phyloP scores from a whole-genome alignment of 306 rosid genomes.

The Fagus crenata region DNA sequence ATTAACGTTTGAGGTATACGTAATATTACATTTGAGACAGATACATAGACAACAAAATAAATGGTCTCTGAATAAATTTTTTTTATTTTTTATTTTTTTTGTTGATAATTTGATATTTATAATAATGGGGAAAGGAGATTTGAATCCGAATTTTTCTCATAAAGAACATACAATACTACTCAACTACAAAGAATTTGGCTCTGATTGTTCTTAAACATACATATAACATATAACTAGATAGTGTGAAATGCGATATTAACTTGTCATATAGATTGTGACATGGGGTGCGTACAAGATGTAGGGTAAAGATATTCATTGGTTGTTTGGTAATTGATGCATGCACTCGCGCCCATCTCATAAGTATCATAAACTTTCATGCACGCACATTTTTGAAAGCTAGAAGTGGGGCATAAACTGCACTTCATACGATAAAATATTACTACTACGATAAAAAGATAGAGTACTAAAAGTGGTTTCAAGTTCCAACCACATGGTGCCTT shows the following conservation, averaged over 20 bases:
- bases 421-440: background rate
- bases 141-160: too few species aligned
- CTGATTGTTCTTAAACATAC: background rate
- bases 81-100: too few species aligned
- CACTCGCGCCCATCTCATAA: background rate
- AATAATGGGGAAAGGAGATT: too few species aligned
- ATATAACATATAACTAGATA: background rate
- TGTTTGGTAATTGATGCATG: background rate
- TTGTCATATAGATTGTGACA: background rate
- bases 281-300: background rate
- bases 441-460: background rate
- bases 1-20: background rate
- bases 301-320: background rate
- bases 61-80: too few species aligned
- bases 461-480: slow-evolving; percentile 4
- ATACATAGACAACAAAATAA: background rate
- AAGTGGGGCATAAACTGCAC: background rate
- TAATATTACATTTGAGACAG: background rate
- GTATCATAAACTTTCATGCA: slow-evolving; percentile 3
- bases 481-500: background rate
- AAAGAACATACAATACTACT: too few species aligned
- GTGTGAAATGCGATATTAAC: too few species aligned
- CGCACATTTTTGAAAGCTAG: background rate
- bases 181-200: background rate
- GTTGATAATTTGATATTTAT: too few species aligned